Conservation (phyloP, 495 filamentous ascomycete genomes). For the Neurospora sp. region DNA sequence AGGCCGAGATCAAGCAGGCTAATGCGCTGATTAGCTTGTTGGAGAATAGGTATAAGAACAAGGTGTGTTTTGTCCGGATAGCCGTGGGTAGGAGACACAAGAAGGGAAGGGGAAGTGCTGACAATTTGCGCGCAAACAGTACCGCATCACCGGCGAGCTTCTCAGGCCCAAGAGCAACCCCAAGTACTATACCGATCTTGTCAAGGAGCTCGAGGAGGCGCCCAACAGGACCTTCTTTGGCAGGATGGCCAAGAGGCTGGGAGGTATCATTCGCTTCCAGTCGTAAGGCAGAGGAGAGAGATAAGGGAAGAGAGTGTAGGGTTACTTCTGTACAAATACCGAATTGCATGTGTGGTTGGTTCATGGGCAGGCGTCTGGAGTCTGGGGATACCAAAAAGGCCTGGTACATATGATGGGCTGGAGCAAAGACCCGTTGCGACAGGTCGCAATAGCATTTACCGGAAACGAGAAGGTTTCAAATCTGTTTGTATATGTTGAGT, state of each 20-base stretch:
- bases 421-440: background rate
- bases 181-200: conserved; percentile 61
- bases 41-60: conserved; percentile 59
- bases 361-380: background rate
- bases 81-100: background rate
- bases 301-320: background rate
- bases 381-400: background rate
- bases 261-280: conserved; percentile 53
- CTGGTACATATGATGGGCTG: background rate
- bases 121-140: conserved; percentile 28
- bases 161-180: conserved; percentile 66
- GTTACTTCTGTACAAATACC: conserved; percentile 6
- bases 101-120: background rate
- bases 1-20: conserved; percentile 41
- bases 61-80: conserved; percentile 24
- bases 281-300: background rate
- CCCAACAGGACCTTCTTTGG: conserved; percentile 50
- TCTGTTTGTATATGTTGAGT: background rate
- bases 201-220: conserved; percentile 63
- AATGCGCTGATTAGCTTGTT: conserved; percentile 69
- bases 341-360: conserved; percentile 1
- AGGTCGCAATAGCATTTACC: background rate
- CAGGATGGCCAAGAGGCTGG: conserved; percentile 46
- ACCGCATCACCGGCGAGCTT: conserved; percentile 51
- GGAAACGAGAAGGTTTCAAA: background rate